These are phyloP conservation scores for Neodidymelliopsis sp. DNA, from an alignment of 2,329 filamentous ascomycete species.

Conservation along the genomic window DNA sequence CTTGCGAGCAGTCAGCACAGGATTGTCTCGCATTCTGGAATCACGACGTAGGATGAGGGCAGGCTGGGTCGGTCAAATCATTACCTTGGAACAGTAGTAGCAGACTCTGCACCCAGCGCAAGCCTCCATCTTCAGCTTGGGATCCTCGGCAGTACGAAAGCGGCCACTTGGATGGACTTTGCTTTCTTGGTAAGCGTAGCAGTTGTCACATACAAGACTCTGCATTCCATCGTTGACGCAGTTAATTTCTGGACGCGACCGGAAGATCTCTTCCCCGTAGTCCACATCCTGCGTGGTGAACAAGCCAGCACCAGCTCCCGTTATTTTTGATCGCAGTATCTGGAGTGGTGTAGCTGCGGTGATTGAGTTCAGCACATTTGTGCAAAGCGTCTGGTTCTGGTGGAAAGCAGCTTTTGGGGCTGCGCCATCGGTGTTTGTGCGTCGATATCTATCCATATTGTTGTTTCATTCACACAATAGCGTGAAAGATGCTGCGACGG, in stretches of 20 bases:
- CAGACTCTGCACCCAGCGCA: not conserved
- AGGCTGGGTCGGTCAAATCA: too few species aligned
- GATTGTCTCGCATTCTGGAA: not conserved
- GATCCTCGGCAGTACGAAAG: not conserved
- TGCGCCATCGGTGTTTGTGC: not conserved
- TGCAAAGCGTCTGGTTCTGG: not conserved
- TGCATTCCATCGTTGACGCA: not conserved
- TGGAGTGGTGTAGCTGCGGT: not conserved
- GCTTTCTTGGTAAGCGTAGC: not conserved
- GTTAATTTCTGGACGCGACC: not conserved
- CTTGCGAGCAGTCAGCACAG: not conserved
- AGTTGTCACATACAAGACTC: not conserved
- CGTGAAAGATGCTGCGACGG: not conserved
- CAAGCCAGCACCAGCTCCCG: not conserved
- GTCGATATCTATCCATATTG: not conserved
- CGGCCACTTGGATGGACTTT: not conserved
- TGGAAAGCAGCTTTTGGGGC: too few species aligned
- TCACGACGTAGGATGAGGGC: not conserved
- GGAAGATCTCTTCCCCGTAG: not conserved
- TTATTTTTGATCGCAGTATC: not conserved
- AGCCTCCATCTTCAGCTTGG: not conserved
- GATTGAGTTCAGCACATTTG: not conserved
- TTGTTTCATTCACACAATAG: not conserved
- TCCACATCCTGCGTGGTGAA: not conserved
- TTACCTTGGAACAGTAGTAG: constrained; percentile 1